These are phyloP conservation scores for Primulina tabacum DNA, from an alignment of 257 asterid species.

Conservation along the genomic window DNA sequence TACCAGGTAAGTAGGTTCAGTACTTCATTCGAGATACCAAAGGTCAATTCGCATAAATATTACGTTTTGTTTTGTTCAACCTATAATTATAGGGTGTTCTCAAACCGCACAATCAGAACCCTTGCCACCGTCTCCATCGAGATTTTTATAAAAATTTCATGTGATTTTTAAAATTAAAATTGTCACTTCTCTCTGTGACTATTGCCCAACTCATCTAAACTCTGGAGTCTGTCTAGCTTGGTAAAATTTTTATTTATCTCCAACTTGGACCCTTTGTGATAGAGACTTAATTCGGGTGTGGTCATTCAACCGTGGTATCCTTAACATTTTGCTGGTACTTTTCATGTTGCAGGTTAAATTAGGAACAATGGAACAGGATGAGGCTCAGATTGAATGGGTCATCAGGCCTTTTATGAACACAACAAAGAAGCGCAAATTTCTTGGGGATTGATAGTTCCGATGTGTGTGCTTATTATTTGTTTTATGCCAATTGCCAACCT, in stretches of 20 bases:
- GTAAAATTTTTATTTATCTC: too few species aligned
- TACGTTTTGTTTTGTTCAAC: not conserved
- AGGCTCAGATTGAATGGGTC: conserved; percentile 74
- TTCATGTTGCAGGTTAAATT: conserved; percentile 53
- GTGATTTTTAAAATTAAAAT: too few species aligned
- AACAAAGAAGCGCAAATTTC: conserved; percentile 43
- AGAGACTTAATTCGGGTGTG: not conserved
- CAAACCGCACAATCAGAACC: too few species aligned
- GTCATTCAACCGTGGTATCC: not conserved
- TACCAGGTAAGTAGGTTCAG: conserved; percentile 52
- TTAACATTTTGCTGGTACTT: not conserved
- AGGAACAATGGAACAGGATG: conserved; percentile 84
- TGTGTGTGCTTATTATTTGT: not conserved
- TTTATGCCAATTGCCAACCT: not conserved
- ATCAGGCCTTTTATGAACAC: conserved; percentile 67
- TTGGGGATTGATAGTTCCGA: conserved; percentile 38
- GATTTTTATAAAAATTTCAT: too few species aligned
- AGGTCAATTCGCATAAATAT: not conserved
- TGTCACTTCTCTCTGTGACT: too few species aligned
- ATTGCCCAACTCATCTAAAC: too few species aligned
- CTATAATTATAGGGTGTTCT: not conserved
- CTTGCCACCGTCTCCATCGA: too few species aligned
- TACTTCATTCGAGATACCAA: not conserved
- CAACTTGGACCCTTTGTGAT: not conserved
- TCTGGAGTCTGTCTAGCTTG: too few species aligned